Percentiles rank a stretch among this genome's conserved stretches.
These are phyloP conservation scores for Trichocladium antarcticum DNA, from an alignment of 495 filamentous ascomycete genomes.

Conservation along the genomic window DNA sequence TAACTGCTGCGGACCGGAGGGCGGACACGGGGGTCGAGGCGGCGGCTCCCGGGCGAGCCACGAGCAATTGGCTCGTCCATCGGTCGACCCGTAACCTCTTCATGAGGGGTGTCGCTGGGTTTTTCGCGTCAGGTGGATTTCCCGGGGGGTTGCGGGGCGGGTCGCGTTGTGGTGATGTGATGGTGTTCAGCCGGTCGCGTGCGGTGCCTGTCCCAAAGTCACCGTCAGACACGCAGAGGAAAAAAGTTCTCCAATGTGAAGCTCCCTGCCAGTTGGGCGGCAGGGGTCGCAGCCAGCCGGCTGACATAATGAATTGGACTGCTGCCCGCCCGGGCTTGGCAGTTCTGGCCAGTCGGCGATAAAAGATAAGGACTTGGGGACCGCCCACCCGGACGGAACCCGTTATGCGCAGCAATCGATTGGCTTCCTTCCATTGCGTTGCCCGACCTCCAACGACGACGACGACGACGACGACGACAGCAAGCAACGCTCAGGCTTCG, in stretches of 20 bases:
- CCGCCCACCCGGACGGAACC: too few species aligned
- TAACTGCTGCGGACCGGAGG: conserved; percentile 11
- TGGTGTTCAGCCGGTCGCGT: conserved; percentile 10
- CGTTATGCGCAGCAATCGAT: conserved; percentile 1
- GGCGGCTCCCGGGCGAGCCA: conserved; percentile 16
- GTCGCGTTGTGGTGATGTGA: not conserved
- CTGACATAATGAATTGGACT: conserved; percentile 24
- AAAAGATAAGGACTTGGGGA: not conserved
- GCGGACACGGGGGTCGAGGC: conserved; percentile 32
- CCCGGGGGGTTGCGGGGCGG: not conserved
- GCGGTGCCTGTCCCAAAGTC: conserved; percentile 5
- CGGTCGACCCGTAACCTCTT: conserved; percentile 34
- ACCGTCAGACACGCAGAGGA: conserved; percentile 17
- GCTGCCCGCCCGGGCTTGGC: too few species aligned
- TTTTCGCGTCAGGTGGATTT: not conserved
- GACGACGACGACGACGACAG: not conserved
- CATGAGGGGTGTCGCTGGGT: conserved; percentile 18
- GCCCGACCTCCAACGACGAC: not conserved
- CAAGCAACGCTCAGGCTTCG: not conserved
- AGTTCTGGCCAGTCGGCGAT: not conserved
- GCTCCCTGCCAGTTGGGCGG: conserved; percentile 8
- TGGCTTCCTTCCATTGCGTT: conserved; percentile 1
- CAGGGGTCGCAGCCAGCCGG: conserved; percentile 16
- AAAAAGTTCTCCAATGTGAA: conserved; percentile 27
- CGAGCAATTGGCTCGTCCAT: conserved; percentile 30